Evolutionary conservation across 75 land plant genomes (phyloP), one percentile per base, ranked within the genome.

Genomic region (Cryptomeria japonica): DNA sequence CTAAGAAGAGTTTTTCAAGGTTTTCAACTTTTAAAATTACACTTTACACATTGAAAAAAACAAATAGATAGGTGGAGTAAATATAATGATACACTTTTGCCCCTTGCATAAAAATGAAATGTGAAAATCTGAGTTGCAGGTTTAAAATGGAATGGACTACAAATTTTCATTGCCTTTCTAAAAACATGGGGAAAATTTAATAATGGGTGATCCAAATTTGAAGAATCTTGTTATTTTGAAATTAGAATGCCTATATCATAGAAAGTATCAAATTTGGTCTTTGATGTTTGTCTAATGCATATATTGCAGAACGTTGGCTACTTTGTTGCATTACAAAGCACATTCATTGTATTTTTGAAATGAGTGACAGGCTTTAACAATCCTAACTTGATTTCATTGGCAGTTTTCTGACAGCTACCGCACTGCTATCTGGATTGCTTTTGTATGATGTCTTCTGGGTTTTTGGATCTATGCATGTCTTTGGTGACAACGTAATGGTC

Each of bases 391-490:
- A 82, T 28, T 82, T 82, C 41, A 70, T 37, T 86, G 51, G 38
- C 92, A 92, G 92, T 89, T 92, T 92, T 79, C 49, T 87, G 36
- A 92, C 93, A 84, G 92, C 93, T n/a, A 90, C 93, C 47, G 87
- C 90, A 31, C 85, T 91, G 90, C 93, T 92, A 7, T 87, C 87
- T 89, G 93, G 93, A 34, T 87, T 92, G 82, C 93, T 92, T 56
- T 87, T 91, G 22, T 92, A 92, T 91, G 93, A 92, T 91, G 93
- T 91, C 36, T 91, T 92, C 88, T 92, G 93, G 93, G 93, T 92
- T 3, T 92, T 91, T 89, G 93, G 93, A 73, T 92, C 93, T 39
- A 89, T 92, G 34, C 90, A 92, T 87, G 86, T 92, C 32, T 92
- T 92, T 86, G 92, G 92, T 8, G 93, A 92, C 90, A 92, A 92